Base-by-base conservation (phyloP, 495 filamentous ascomycete genomes). In the Astrocystis sublimbata region DNA sequence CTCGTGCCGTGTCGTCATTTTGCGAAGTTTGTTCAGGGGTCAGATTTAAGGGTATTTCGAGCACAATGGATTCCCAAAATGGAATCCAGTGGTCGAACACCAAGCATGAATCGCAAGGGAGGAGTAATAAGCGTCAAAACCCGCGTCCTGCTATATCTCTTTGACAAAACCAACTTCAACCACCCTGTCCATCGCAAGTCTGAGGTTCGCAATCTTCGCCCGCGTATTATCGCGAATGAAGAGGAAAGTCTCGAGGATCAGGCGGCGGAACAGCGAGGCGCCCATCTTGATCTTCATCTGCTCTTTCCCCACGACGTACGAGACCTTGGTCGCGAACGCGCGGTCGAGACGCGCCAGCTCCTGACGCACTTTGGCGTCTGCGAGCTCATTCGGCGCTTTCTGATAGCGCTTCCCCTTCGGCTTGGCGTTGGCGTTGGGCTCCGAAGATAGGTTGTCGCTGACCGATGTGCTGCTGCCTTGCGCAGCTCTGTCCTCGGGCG, bases 291-390 rank as follows among this genome's bases (percentile, higher is more conserved):
- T 79, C 19, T 75, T 75, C 80, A 92, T 81, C 75, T 89, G 82
- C 63, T 91, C 88, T 69, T 91, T 92, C 15, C 89, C 89, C 15
- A 91, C 78, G 21, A 92, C 80, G 65, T 91, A 90, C 38, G 89
- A 71, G 31, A 88, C 79, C 64, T 88, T 86, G 28, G 78, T 78
- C n/a, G 79, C 77, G 59, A 81, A 88, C 1, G 87, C 87, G 0
- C 74, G 67, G 23, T 88, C 81, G 0, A 91, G 71, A 4, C 75
- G 70, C 0, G 76, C 80, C 1, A 87, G 68, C 33, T 83, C 79
- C 1, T 61, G 72, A 9, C 75, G 73, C 4, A 76, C 63, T 12
- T 72, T 71, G 12, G 75, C 73, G 50, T 77, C 76, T 0, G 70
- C 64, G 31, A 81, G 65, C 42, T 74, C 69, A 1, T 67, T 36